Conservation (phyloP, 2,329 filamentous ascomycete genomes). For the Podosphaera fusca region DNA sequence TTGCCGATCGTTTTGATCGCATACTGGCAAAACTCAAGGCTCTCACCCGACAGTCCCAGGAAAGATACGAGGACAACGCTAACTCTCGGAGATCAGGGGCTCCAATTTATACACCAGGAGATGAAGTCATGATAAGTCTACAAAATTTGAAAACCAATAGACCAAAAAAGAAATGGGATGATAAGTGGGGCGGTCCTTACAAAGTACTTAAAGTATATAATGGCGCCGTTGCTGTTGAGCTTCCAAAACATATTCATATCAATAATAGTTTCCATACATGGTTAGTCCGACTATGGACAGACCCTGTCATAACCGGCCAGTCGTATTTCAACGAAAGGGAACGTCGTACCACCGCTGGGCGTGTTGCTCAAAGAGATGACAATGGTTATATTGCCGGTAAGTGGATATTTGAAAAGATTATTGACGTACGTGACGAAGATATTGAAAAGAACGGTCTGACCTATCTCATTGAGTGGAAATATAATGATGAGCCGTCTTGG, state of each 20-base stretch:
- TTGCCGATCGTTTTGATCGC: neutral
- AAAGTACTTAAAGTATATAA: neutral
- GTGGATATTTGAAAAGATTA: neutral
- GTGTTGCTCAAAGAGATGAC: neutral
- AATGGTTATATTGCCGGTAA: neutral
- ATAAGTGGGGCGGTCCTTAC: neutral
- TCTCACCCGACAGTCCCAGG: neutral
- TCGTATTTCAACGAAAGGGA: too few species aligned
- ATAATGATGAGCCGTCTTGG: too few species aligned
- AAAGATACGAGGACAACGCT: neutral
- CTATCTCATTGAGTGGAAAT: neutral
- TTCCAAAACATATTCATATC: neutral
- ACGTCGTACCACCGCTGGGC: neutral
- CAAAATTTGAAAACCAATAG: constrained; percentile 1
- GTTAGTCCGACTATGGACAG: neutral
- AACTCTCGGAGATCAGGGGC: constrained; percentile 1
- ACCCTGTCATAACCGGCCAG: neutral
- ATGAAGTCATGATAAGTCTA: neutral
- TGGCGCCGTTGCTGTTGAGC: neutral
- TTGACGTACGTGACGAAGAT: constrained; percentile 38
- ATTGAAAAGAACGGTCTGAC: neutral
- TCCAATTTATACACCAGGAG: neutral
- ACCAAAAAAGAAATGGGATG: constrained; percentile 1
- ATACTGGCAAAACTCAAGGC: neutral
- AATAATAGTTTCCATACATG: constrained; percentile 1